Evolutionary conservation across 164 flowering plant genomes (phyloP), one percentile per base, ranked within the genome.

Genomic region (Cinnamomum micranthum): DNA sequence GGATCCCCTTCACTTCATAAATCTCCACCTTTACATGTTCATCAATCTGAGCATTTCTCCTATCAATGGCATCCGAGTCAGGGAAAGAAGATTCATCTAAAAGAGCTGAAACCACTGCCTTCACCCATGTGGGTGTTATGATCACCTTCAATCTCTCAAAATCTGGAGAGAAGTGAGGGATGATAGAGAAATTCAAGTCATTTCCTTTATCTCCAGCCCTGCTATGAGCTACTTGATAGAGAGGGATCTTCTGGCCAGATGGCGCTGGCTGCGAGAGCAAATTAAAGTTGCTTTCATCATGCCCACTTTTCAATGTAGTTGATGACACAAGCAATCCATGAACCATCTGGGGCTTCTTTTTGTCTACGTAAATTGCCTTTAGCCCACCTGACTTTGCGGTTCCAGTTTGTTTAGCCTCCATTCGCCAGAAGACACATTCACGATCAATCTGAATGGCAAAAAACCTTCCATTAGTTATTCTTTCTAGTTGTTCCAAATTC

Each of bases 201-300:
- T 93, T 91, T 64, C 98, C 97, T 87, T 95, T 93, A 78, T 95
- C 99, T 73, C 99, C 99, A 55, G 91, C 91, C 82, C 99, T 82
- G 86, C 97, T 82, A 77, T 95, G 99, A 41, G 94, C 98, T 24
- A 89, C 84, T 68, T 84, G 66, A 74, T 87, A 88, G 27, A 95
- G 91, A 66, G 89, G 82, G 77, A 95, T 85, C 80, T 82, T 81
- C 81, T 82, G 84, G 70, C 87, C 89, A 64, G 86, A 79, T 69
- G 93, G 96, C 50, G 91, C 91, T 77, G 92, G 89, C 77, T 77
- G 81, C 35, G 10, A 50, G 4, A n/a, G 72, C 24, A 47, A 15
- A 58, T 47, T 22, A 11, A 47, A 52, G 2, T 58, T 3, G 50
- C 35, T 14, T 10, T 65, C 64, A 31, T 55, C 47, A 22, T 27